These are phyloP conservation scores for Drechslerella dactyloides DNA, from an alignment of 2,329 filamentous ascomycete species.

Conservation along the genomic window DNA sequence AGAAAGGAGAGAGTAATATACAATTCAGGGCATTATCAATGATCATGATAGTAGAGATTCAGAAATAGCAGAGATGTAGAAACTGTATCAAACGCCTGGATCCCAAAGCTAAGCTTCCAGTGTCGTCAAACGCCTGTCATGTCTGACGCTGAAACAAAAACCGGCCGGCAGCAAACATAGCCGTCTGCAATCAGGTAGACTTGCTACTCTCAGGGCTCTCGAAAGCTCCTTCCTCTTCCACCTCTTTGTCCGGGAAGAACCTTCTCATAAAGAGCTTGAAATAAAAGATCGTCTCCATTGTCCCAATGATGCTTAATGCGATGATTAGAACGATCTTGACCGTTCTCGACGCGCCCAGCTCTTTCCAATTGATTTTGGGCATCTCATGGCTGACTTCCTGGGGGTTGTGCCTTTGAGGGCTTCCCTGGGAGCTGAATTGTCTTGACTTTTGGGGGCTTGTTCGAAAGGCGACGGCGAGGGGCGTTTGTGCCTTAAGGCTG, in stretches of 20 bases:
- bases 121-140: too few species aligned
- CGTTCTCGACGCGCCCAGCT: constrained; percentile 51
- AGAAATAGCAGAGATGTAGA: neutral
- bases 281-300: constrained; percentile 54
- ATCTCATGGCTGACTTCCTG: constrained; percentile 45
- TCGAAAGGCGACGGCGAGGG: neutral
- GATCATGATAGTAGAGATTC: too few species aligned
- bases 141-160: neutral
- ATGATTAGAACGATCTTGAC: constrained; percentile 53
- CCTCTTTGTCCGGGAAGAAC: constrained; percentile 41
- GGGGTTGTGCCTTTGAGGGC: constrained; percentile 3
- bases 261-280: constrained; percentile 53
- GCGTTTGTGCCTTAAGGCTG: neutral
- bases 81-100: too few species aligned
- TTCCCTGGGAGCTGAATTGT: constrained; percentile 27
- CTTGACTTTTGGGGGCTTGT: constrained; percentile 11
- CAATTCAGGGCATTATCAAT: too few species aligned
- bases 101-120: too few species aligned
- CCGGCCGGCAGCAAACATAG: too few species aligned
- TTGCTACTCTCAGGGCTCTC: constrained; percentile 2
- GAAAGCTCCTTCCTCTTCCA: constrained; percentile 1
- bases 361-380: constrained; percentile 47
- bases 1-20: too few species aligned
- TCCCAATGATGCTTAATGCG: constrained; percentile 51
- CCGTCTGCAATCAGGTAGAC: neutral